phyloP scores from a whole-genome alignment of 257 asterid species.

The Paulownia fortunei region DNA sequence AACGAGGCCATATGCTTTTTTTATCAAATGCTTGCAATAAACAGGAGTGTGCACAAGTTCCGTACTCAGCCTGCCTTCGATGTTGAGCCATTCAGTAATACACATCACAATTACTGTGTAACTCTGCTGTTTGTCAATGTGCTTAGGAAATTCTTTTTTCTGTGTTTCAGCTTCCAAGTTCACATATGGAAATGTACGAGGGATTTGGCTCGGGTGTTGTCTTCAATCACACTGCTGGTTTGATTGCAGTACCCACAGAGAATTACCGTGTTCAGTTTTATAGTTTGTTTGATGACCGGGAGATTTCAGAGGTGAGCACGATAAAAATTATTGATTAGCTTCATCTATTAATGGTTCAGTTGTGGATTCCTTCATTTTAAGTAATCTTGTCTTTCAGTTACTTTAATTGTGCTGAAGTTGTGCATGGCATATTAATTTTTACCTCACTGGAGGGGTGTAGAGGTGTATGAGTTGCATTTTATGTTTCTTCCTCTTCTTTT shows the following conservation, averaged over 20 bases:
- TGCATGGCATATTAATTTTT: slow-evolving; percentile 5
- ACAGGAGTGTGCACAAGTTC: slow-evolving; percentile 6
- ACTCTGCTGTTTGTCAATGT: slow-evolving; percentile 15
- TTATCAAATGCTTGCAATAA: slow-evolving; percentile 15
- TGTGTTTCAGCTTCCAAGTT: slow-evolving; percentile 71
- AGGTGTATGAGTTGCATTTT: slow-evolving; percentile 12
- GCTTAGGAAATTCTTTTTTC: slow-evolving; percentile 19
- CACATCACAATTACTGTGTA: background rate
- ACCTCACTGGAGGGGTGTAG: background rate
- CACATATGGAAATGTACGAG: slow-evolving; percentile 48
- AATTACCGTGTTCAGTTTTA: slow-evolving; percentile 84
- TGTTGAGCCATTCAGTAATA: background rate
- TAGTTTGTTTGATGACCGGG: slow-evolving; percentile 84
- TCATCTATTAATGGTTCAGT: slow-evolving; percentile 17
- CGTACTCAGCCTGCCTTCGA: background rate
- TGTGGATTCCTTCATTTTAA: slow-evolving; percentile 4
- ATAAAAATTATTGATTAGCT: slow-evolving; percentile 14
- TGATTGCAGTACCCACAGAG: slow-evolving; percentile 83
- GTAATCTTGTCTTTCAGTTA: background rate
- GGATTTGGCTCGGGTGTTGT: slow-evolving; percentile 55
- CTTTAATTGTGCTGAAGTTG: background rate
- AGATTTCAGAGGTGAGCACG: slow-evolving; percentile 81
- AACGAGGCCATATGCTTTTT: no score
- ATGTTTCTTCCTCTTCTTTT: background rate
- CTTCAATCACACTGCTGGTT: slow-evolving; percentile 60